These are phyloP conservation scores for Proliferodiscus dingleyae DNA, from an alignment of 2,329 filamentous ascomycete genomes.

Conservation along the genomic window DNA sequence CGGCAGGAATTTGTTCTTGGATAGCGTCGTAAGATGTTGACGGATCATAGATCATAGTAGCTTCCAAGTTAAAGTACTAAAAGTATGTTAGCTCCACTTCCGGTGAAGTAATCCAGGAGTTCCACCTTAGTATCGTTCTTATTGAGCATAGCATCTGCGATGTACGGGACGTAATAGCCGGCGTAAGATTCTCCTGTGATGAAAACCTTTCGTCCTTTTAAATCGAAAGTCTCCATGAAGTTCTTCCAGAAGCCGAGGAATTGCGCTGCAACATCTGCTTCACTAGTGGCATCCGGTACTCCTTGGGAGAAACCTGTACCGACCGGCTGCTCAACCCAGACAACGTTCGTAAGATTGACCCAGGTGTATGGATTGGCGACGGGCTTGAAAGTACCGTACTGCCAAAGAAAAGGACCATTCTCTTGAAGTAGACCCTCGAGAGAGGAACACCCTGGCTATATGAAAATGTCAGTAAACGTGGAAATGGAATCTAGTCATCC, in stretches of 20 bases:
- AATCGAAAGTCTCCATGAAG: slow-evolving; percentile 65
- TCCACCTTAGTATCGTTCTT: slow-evolving; percentile 39
- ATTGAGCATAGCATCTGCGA: slow-evolving; percentile 60
- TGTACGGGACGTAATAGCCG: slow-evolving; percentile 11
- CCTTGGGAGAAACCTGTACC: slow-evolving; percentile 29
- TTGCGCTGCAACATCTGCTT: slow-evolving; percentile 64
- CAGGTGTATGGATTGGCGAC: slow-evolving; percentile 28
- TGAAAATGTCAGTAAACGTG: slow-evolving; percentile 3
- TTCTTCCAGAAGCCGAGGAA: slow-evolving; percentile 78
- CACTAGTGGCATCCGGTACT: slow-evolving; percentile 56
- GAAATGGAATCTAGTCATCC: neutral
- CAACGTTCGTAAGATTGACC: slow-evolving; percentile 28
- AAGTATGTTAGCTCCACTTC: slow-evolving; percentile 31
- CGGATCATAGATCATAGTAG: slow-evolving; percentile 70
- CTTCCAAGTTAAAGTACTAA: slow-evolving; percentile 61
- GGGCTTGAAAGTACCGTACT: slow-evolving; percentile 58
- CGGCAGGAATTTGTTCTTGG: slow-evolving; percentile 43
- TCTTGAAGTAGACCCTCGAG: slow-evolving; percentile 69
- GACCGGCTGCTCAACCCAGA: slow-evolving; percentile 30
- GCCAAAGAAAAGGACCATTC: slow-evolving; percentile 70
- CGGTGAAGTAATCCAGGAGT: neutral
- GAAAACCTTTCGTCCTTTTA: slow-evolving; percentile 65
- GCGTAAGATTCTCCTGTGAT: slow-evolving; percentile 50
- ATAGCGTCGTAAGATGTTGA: slow-evolving; percentile 49
- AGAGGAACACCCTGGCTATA: slow-evolving; percentile 52